Conservation (phyloP, 305 asterid species). For the Rubia tinctorum region DNA sequence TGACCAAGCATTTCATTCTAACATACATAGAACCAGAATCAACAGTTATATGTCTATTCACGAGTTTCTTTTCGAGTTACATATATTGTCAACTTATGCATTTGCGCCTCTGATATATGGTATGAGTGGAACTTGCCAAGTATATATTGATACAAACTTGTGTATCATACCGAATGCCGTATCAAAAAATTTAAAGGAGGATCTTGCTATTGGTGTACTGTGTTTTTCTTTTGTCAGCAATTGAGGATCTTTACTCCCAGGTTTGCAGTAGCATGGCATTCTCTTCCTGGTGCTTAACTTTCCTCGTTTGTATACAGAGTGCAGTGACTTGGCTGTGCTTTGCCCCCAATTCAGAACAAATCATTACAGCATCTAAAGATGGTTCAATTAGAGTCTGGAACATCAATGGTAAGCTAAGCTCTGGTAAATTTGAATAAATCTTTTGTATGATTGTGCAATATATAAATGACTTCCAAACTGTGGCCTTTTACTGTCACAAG, state of each 20-base stretch:
- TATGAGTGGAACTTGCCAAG: not conserved
- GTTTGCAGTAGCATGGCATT: not conserved
- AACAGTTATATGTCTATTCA: too few relatives aligned
- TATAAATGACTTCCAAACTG: not conserved
- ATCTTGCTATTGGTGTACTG: not conserved
- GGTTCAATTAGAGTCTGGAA: slow-evolving; percentile 93
- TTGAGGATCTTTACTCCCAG: not conserved
- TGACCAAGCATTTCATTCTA: too few relatives aligned
- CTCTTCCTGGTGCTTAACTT: slow-evolving; percentile 9
- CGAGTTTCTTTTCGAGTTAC: not conserved
- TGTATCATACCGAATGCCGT: not conserved
- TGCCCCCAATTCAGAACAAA: slow-evolving; percentile 79
- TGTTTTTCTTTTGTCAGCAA: slow-evolving; percentile 16
- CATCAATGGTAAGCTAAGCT: slow-evolving; percentile 63
- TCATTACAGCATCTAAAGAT: slow-evolving; percentile 96
- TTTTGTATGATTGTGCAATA: not conserved
- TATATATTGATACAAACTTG: not conserved
- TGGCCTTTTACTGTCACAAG: not conserved
- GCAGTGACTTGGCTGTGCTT: slow-evolving; percentile 99
- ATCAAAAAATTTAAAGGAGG: not conserved
- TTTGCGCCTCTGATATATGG: not conserved
- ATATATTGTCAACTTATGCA: not conserved
- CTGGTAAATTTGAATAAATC: not conserved
- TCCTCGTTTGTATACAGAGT: slow-evolving; percentile 58
- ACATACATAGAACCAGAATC: not conserved